Base-by-base conservation (phyloP, 805 yeast species). In the Metschnikowia colocasiae region DNA sequence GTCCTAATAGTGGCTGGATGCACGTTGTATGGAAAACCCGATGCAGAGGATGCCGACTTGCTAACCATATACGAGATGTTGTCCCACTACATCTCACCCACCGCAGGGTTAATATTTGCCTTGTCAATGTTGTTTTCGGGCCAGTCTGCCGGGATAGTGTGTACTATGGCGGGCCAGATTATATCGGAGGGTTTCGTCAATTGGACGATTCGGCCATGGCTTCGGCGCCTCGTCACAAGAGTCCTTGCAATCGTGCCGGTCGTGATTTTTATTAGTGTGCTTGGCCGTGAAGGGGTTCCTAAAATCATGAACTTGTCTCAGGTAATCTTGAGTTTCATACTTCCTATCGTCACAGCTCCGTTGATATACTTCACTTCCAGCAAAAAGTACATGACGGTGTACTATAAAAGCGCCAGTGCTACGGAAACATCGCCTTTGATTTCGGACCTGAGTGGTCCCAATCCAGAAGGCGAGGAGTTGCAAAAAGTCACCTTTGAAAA, bases 161-260 rank as follows among this genome's bases (percentile, higher is more conserved):
- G 77, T 54, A 73, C 77, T 3, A 73, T 73, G 77, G 74, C 77
- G 1, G 77, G 77, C 10, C 77, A 73, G 54, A 73, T 73, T 46
- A 64, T 73, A 13, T 64, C 72, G 32, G 77, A 73, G 51, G 77
- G 77, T 0, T 73, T 73, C 52, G 69, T 73, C 40, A 69, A 71
- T 51, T 73, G 77, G 77, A 55, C 73, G 1, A 52, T 73, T 39
- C 55, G 58, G 45, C 76, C 77, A 1, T 73, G 77, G 77, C 56
- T 69, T 6, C 64, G 77, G 47, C 58, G 77, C 40, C 59, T 73
- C 12, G 53, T 71, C 15, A 73, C 77, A 3, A 59, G 77, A 49
- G 59, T 66, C 1, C 51, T 73, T 45, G 77, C 77, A 16, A 69
- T 73, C 30, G 54, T 70, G 3, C 77, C 77, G 0, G 76, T 73